Evolutionary conservation across 768 basidiomycete genomes (phyloP), one percentile per base, ranked within the genome.

Genomic region (Trametes cinnabarina): DNA sequence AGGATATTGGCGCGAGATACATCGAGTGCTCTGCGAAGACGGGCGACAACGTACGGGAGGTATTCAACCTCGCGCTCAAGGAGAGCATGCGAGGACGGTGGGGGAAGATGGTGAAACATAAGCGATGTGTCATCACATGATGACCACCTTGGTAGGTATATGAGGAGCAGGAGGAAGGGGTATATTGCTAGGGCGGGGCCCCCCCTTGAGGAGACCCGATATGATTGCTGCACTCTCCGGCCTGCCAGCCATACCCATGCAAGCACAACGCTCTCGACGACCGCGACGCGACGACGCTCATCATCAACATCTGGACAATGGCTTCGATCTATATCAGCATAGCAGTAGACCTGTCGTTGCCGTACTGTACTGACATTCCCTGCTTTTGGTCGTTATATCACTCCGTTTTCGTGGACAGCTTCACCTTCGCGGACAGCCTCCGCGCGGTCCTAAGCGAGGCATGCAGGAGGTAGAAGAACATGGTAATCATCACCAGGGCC

Each of bases 11-110:
- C 23, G 94, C 94, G 17, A 82, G 85, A 71, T 99, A 98, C 71
- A 79, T 88, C 60, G 96, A 99, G 72, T 98, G 97, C 73, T 91
- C 88, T 32, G 92, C 95, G 44, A 98, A 96, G 77, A 87, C 85
- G n/a, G 92, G 94, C 4, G 77, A 75, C 15, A 93, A 93, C 47
- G 92, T 98, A 42, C 86, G 91, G 62, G 93, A 95, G 44, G 95
- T 98, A 35, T 98, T 99, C 72, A 80, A 86, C 39, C 80, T 88
- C 14, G 97, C 97, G 6, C 75, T 98, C 59, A 84, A 83, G 71
- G 94, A 98, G 77, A 92, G 92, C 68, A 81, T 98, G 84, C 87
- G 80, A 63, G 84, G 88, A 19, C 78, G 82, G 50, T 89, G 90
- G 86, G 83, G 85, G 30, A 86, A 88, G 75, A 84, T 82, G 64